Conservation (phyloP, 164 flowering plant genomes). For the Kingdonia uniflora region DNA sequence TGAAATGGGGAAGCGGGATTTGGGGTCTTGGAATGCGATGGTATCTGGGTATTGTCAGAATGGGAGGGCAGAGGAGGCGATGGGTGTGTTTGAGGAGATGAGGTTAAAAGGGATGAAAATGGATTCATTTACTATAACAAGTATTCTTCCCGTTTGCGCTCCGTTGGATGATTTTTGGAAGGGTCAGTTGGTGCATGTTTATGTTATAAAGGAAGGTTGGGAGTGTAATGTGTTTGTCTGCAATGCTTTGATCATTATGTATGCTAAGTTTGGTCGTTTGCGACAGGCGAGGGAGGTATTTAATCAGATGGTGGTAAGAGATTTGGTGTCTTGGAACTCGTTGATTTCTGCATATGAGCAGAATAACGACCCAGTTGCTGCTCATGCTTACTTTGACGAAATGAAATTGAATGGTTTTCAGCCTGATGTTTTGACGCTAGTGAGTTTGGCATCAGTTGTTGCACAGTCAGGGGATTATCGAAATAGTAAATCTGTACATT, state of each 20-base stretch:
- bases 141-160: slow-evolving; percentile 26
- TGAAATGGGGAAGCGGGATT: slow-evolving; percentile 40
- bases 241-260: slow-evolving; percentile 25
- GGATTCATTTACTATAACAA: slow-evolving; percentile 28
- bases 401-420: slow-evolving; percentile 20
- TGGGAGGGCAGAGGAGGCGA: slow-evolving; percentile 23
- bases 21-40: slow-evolving; percentile 66
- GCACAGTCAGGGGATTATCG: slow-evolving; percentile 12
- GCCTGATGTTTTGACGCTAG: slow-evolving; percentile 31
- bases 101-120: slow-evolving; percentile 8
- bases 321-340: slow-evolving; percentile 30
- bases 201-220: slow-evolving; percentile 28
- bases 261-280: slow-evolving; percentile 18
- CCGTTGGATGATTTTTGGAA: no score
- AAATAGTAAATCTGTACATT: slow-evolving; percentile 22
- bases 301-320: slow-evolving; percentile 12
- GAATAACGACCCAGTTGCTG: slow-evolving; percentile 20
- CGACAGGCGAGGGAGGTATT: slow-evolving; percentile 24
- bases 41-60: slow-evolving; percentile 31
- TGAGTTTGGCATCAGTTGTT: slow-evolving; percentile 28
- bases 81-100: slow-evolving; percentile 28
- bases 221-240: slow-evolving; percentile 19
- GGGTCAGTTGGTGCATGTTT: slow-evolving; percentile 22
- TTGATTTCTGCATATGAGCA: slow-evolving; percentile 32
- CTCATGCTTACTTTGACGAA: slow-evolving; percentile 15